These are phyloP conservation scores for Astrephomene gubernaculifera DNA, from an alignment of 139 green algal genomes.

Conservation along the genomic window DNA sequence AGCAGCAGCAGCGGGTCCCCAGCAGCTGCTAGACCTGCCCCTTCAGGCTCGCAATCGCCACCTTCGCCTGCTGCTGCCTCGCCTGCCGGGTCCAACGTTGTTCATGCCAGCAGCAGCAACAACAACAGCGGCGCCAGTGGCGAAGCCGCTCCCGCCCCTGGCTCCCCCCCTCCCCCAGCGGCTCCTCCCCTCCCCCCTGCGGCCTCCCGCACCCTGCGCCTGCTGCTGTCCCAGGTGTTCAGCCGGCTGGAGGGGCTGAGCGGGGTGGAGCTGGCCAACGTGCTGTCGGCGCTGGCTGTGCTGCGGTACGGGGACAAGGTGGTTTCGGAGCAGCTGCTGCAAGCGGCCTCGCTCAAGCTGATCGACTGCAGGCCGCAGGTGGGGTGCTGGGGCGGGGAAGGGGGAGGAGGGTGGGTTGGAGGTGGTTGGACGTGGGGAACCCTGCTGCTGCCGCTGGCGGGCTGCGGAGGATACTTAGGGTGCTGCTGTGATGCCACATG, in stretches of 20 bases:
- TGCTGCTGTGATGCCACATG: no score
- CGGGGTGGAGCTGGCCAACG: background rate
- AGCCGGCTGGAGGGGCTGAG: background rate
- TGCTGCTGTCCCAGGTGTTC: constrained; percentile 4
- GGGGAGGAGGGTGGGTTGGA: background rate
- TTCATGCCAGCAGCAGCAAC: background rate
- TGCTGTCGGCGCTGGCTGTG: constrained; percentile 17
- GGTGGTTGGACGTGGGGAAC: no score
- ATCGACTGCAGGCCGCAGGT: constrained; percentile 30
- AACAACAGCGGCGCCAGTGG: background rate
- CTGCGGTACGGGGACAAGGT: constrained; percentile 19
- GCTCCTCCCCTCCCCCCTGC: background rate
- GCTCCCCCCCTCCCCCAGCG: background rate
- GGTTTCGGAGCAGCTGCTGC: constrained; percentile 24
- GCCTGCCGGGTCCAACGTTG: background rate
- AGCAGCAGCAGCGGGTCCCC: no score
- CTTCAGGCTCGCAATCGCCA: background rate
- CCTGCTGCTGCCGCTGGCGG: no score
- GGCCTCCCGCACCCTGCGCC: background rate
- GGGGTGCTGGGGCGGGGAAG: background rate
- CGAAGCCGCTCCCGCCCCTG: background rate
- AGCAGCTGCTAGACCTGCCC: no score
- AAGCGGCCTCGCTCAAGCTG: constrained; percentile 2
- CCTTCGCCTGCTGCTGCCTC: background rate
- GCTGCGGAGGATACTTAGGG: no score